Evolutionary conservation across 805 yeast species (phyloP).

Genomic region (Ogataea pilisensis): DNA sequence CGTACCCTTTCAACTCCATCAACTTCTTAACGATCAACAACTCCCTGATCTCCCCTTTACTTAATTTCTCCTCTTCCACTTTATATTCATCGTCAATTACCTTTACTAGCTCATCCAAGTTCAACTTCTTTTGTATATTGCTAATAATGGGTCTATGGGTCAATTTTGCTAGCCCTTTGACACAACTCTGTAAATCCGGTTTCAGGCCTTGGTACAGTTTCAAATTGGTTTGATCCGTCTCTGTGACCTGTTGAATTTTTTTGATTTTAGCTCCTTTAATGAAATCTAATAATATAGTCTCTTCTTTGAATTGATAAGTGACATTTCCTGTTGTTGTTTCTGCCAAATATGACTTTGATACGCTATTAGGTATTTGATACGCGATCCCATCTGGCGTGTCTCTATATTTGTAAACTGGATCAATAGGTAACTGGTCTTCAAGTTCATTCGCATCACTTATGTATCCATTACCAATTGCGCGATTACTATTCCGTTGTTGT

Average conservation of each 20-base stretch:
- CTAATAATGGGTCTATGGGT: conserved; percentile 30
- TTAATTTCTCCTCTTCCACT: conserved; percentile 12
- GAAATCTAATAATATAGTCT: conserved; percentile 66
- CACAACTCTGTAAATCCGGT: conserved; percentile 23
- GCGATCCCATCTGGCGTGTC: conserved; percentile 34
- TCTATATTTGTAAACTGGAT: conserved; percentile 33
- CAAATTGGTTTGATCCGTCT: conserved; percentile 29
- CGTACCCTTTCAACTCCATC: conserved; percentile 67
- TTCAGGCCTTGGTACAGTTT: conserved; percentile 23
- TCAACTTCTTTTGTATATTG: conserved; percentile 31
- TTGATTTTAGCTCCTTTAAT: conserved; percentile 45
- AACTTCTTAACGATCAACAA: conserved; percentile 54
- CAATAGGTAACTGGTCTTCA: conserved; percentile 29
- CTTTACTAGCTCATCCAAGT: conserved; percentile 45
- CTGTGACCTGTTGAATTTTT: conserved; percentile 31
- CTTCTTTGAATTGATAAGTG: conserved; percentile 64
- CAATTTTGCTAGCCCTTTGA: conserved; percentile 30
- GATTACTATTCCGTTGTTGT: no score
- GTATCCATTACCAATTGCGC: conserved; percentile 19
- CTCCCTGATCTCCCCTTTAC: conserved; percentile 44
- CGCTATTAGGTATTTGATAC: conserved; percentile 17
- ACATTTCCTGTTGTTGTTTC: conserved; percentile 26
- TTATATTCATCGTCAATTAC: conserved; percentile 30
- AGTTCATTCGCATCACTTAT: conserved; percentile 19
- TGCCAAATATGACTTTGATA: conserved; percentile 17